These are phyloP conservation scores for Ilex paraguariensis DNA, from an alignment of 305 asterid genomes.

Conservation along the genomic window DNA sequence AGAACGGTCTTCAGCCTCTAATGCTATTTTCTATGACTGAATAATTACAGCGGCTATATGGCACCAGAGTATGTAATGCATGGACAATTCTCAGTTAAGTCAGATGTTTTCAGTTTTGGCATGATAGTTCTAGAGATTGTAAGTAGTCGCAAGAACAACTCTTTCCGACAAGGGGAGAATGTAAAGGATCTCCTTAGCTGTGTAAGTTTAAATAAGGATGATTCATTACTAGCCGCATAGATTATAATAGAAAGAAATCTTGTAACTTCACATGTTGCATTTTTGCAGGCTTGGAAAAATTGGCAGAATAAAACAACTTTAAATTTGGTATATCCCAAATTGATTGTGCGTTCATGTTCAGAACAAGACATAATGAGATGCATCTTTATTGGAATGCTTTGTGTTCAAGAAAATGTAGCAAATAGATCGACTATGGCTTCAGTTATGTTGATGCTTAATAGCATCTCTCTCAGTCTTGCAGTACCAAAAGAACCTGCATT, in stretches of 20 bases:
- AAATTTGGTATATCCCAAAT: background rate
- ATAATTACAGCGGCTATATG: conserved; percentile 26
- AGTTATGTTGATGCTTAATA: too few species aligned
- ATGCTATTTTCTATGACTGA: background rate
- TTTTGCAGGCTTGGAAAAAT: conserved; percentile 32
- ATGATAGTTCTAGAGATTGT: conserved; percentile 27
- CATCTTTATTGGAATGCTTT: conserved; percentile 12
- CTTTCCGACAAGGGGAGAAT: conserved; percentile 9
- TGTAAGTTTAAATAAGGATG: conserved; percentile 15
- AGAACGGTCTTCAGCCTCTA: too few species aligned
- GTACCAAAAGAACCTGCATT: too few species aligned
- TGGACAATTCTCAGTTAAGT: conserved; percentile 21
- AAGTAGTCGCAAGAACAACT: conserved; percentile 17
- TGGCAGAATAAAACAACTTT: conserved; percentile 28
- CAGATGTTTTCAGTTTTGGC: conserved; percentile 27
- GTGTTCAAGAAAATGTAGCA: conserved; percentile 7
- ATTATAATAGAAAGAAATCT: too few species aligned
- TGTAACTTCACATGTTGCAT: too few species aligned
- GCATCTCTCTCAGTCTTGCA: too few species aligned
- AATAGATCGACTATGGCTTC: too few species aligned
- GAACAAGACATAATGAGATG: conserved; percentile 29
- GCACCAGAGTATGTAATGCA: conserved; percentile 25
- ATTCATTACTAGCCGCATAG: too few species aligned
- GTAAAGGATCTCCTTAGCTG: conserved; percentile 20
- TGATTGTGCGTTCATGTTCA: conserved; percentile 20